These are phyloP conservation scores for Saccharomycopsis fibuligera DNA, from an alignment of 805 yeast genomes.

Conservation along the genomic window DNA sequence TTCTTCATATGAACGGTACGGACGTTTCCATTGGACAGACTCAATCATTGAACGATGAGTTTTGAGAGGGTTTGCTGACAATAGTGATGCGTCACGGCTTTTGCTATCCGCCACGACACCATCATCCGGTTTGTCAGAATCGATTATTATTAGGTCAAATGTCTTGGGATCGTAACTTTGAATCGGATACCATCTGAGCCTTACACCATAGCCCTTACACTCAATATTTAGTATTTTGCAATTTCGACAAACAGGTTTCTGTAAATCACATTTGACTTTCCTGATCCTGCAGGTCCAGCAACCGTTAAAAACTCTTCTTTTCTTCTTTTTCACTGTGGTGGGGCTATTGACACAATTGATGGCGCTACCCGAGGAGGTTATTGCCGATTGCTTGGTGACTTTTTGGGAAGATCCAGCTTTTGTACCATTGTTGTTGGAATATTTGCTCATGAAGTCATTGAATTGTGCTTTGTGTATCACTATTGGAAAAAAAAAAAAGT, in stretches of 20 bases:
- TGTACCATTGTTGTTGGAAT: too few relatives aligned
- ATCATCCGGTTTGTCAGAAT: too few relatives aligned
- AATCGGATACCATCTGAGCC: conserved; percentile 12
- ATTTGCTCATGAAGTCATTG: too few relatives aligned
- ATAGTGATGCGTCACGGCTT: too few relatives aligned
- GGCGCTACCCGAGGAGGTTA: too few relatives aligned
- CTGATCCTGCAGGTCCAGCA: conserved; percentile 16
- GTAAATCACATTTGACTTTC: conserved; percentile 14
- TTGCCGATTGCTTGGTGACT: too few relatives aligned
- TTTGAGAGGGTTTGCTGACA: neutral
- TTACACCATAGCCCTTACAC: conserved; percentile 12
- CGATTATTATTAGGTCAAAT: neutral
- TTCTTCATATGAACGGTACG: conserved; percentile 4
- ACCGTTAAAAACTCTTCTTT: conserved; percentile 8
- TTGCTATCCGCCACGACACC: too few relatives aligned
- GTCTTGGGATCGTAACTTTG: neutral
- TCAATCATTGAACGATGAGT: conserved; percentile 4
- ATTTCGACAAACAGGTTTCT: conserved; percentile 8
- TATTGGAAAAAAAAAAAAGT: too few relatives aligned
- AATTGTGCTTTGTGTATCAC: too few relatives aligned
- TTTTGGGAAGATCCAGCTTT: too few relatives aligned
- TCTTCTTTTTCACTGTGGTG: neutral
- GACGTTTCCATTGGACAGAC: neutral
- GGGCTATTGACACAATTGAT: too few relatives aligned
- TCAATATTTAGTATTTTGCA: conserved; percentile 2